Evolutionary conservation across 768 basidiomycete species (phyloP).

Genomic region (Amylocystis lapponica): DNA sequence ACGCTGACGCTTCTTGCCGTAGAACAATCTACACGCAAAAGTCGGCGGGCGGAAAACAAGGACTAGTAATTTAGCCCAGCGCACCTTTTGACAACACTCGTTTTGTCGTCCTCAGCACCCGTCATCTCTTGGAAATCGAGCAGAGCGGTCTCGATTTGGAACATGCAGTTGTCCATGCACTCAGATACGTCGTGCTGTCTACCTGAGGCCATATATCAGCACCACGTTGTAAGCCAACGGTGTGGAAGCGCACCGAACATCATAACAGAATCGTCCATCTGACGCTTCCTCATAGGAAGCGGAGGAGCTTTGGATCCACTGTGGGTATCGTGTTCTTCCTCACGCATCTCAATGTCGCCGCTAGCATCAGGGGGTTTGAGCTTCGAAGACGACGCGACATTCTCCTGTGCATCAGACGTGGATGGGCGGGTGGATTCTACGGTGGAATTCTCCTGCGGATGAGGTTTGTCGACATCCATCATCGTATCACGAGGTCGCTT

Average conservation of each 20-base stretch:
- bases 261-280: conserved; percentile 71
- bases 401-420: conserved; percentile 18
- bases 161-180: conserved; percentile 99
- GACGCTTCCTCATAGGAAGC: conserved; percentile 52
- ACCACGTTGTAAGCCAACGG: neutral
- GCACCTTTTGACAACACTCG: conserved; percentile 81
- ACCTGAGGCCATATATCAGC: conserved; percentile 40
- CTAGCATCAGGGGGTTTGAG: conserved; percentile 5
- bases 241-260: conserved; percentile 69
- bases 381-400: conserved; percentile 17
- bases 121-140: conserved; percentile 58
- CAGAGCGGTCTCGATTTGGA: conserved; percentile 92
- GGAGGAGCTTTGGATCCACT: conserved; percentile 41
- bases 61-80: conserved; percentile 1
- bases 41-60: neutral
- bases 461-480: conserved; percentile 45
- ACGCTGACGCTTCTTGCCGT: conserved; percentile 77
- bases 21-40: conserved; percentile 58
- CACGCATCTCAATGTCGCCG: conserved; percentile 28
- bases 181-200: conserved; percentile 98
- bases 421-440: neutral
- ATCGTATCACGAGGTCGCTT: conserved; percentile 50
- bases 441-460: conserved; percentile 1
- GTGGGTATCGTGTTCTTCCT: conserved; percentile 14
- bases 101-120: conserved; percentile 47